Evolutionary conservation across 805 yeast genomes (phyloP).

Genomic region (Priceomyces fermenticarens): DNA sequence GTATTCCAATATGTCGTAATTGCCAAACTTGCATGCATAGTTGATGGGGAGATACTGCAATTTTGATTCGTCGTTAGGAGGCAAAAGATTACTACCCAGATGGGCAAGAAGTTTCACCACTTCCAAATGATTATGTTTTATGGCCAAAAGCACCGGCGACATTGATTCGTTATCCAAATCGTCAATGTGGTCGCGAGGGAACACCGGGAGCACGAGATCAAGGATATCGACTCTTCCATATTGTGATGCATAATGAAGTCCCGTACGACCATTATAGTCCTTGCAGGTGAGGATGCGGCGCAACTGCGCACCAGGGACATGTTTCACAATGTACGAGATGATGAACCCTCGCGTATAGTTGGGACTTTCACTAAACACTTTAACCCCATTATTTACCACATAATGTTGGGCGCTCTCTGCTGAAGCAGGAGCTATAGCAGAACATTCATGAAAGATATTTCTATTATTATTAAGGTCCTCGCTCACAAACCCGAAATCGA

Average conservation of each 20-base stretch:
- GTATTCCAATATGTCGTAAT: slow-evolving; percentile 63
- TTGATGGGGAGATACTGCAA: slow-evolving; percentile 75
- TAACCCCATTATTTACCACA: slow-evolving; percentile 42
- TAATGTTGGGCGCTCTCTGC: slow-evolving; percentile 31
- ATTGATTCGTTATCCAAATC: slow-evolving; percentile 68
- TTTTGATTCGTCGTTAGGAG: slow-evolving; percentile 46
- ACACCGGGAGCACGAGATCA: slow-evolving; percentile 36
- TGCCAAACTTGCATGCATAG: slow-evolving; percentile 85
- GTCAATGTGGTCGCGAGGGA: slow-evolving; percentile 40
- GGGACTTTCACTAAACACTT: slow-evolving; percentile 35
- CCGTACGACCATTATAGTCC: slow-evolving; percentile 74
- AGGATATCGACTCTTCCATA: slow-evolving; percentile 46
- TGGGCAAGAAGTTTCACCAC: slow-evolving; percentile 30
- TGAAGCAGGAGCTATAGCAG: slow-evolving; percentile 38
- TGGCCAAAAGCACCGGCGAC: slow-evolving; percentile 80
- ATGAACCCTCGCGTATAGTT: slow-evolving; percentile 37
- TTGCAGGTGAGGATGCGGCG: slow-evolving; percentile 29
- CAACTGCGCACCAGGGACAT: slow-evolving; percentile 13
- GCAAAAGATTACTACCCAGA: slow-evolving; percentile 34
- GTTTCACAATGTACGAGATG: slow-evolving; percentile 29
- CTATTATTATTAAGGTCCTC: slow-evolving; percentile 57
- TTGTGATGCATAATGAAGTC: slow-evolving; percentile 83
- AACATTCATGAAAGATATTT: slow-evolving; percentile 71
- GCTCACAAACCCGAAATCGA: slow-evolving; percentile 64
- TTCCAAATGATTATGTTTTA: slow-evolving; percentile 60